These are phyloP conservation scores for Luffa aegyptiaca DNA, from an alignment of 306 rosid genomes.

Conservation along the genomic window DNA sequence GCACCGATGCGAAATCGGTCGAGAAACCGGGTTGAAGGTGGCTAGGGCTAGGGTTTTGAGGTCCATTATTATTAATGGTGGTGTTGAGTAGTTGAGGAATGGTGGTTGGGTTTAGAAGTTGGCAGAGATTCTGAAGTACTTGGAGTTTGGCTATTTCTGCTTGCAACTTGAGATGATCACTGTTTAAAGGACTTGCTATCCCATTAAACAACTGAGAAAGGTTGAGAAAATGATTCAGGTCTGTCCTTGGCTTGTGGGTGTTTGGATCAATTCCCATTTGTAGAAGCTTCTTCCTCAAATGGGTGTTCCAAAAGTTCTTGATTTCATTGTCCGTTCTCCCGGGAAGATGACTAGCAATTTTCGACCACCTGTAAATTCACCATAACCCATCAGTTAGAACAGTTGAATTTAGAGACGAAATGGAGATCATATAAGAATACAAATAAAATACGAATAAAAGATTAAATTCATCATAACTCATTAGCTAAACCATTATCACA, in stretches of 20 bases:
- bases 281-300: slow-evolving; percentile 69
- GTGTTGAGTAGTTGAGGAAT: slow-evolving; percentile 21
- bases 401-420: not conserved
- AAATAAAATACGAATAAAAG: not conserved
- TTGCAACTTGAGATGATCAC: slow-evolving; percentile 28
- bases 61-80: not conserved
- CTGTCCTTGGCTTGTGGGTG: slow-evolving; percentile 85
- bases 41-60: slow-evolving; percentile 23
- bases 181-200: not conserved
- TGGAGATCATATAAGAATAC: too few relatives aligned
- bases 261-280: slow-evolving; percentile 81
- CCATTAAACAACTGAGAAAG: slow-evolving; percentile 44
- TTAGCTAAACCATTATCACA: too few relatives aligned
- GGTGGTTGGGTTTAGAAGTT: slow-evolving; percentile 26
- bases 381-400: not conserved
- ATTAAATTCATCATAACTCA: not conserved
- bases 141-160: slow-evolving; percentile 52
- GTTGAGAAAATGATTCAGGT: slow-evolving; percentile 44
- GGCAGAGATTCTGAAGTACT: slow-evolving; percentile 45
- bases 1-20: not conserved
- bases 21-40: not conserved
- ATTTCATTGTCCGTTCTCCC: slow-evolving; percentile 88
- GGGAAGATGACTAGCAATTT: slow-evolving; percentile 71
- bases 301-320: slow-evolving; percentile 84
- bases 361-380: slow-evolving; percentile 58